A percentile compares a stretch with the other conserved stretches of the same genome.
Evolutionary conservation across 768 basidiomycete genomes (phyloP).

Genomic region (Krasilnikovozyma curviuscula): DNA sequence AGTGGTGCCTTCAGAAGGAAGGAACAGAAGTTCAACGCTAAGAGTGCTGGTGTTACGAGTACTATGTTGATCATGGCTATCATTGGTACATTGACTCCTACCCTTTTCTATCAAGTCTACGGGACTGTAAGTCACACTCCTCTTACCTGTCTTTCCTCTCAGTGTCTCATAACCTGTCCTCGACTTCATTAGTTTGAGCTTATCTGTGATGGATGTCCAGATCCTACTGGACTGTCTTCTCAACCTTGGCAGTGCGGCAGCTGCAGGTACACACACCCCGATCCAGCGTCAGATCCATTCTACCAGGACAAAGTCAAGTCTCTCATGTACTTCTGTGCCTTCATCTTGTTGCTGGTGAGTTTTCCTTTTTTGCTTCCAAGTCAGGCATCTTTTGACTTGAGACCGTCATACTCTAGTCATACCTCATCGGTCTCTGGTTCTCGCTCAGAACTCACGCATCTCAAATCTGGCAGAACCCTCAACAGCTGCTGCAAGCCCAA

Average conservation of each 20-base stretch:
- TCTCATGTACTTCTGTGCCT: constrained; percentile 92
- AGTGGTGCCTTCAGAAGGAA: constrained; percentile 72
- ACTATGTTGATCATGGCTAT: constrained; percentile 99
- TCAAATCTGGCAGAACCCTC: constrained; percentile 98
- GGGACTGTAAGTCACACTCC: constrained; percentile 52
- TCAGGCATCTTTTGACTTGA: too few relatives aligned
- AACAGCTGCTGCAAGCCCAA: constrained; percentile 16
- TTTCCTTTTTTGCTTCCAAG: not conserved
- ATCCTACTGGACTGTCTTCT: constrained; percentile 62
- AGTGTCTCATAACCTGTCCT: not conserved
- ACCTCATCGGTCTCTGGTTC: constrained; percentile 94
- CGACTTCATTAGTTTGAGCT: constrained; percentile 17
- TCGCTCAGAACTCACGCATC: constrained; percentile 91
- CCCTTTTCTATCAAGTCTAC: constrained; percentile 93
- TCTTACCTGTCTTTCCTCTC: not conserved
- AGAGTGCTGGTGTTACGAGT: constrained; percentile 92
- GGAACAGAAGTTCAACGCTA: constrained; percentile 98
- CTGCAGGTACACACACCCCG: constrained; percentile 86
- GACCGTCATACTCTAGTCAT: too few relatives aligned
- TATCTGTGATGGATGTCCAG: constrained; percentile 25
- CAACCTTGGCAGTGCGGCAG: constrained; percentile 69
- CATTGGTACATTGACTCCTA: constrained; percentile 84
- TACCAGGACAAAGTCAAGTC: constrained; percentile 86
- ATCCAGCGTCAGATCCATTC: constrained; percentile 83
- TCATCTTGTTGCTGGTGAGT: constrained; percentile 59